Evolutionary conservation across 345 rosid species (phyloP), one percentile per base, ranked within the genome.

Genomic region (Kernera saxatilis): DNA sequence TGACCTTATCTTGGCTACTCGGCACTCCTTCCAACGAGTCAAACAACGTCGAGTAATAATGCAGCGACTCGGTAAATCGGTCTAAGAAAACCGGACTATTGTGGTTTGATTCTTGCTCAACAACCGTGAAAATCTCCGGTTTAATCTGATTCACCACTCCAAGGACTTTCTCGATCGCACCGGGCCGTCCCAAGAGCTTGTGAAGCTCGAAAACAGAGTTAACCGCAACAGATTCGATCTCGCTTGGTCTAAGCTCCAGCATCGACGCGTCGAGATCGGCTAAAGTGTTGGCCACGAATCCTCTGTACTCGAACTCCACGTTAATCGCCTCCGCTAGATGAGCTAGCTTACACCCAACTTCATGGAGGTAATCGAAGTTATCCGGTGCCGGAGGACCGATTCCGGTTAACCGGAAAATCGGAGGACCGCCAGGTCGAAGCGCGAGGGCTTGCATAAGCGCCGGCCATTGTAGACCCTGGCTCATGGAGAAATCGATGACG

Each of bases 361-460:
- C 84, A 14, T 88, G 92, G 27, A 90, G 76, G 36, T 80, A 77
- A 64, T 88, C 97, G 0, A 80, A 64, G 64, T 84, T 82, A 55
- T 84, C 90, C 4, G 80, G 82, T 0, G 83, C 65, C 8, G 94
- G 97, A 10, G 90, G 94, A 12, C 97, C 97, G 9, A 90, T 86
- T 15, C 91, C 94, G 11, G 94, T 90, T 12, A 90, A 63, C 25
- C 94, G 83, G 50, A 90, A 88, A 26, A 80, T 71, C 1, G 94
- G 97, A 3, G 97, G 89, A 0, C 92, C 97, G 3, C 87, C 94
- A 3, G 83, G 89, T 4, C 94, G 74, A 0, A 84, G 71, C 1
- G 97, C 97, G 2, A 90, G 79, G 17, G 97, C 97, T 36, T 90
- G 94, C 90, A 90, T 85, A 48, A 90, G 78, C 8, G 91, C 90